These are phyloP conservation scores for Aspergillus ochraceus DNA, from an alignment of 2,329 filamentous ascomycete species.

Conservation along the genomic window DNA sequence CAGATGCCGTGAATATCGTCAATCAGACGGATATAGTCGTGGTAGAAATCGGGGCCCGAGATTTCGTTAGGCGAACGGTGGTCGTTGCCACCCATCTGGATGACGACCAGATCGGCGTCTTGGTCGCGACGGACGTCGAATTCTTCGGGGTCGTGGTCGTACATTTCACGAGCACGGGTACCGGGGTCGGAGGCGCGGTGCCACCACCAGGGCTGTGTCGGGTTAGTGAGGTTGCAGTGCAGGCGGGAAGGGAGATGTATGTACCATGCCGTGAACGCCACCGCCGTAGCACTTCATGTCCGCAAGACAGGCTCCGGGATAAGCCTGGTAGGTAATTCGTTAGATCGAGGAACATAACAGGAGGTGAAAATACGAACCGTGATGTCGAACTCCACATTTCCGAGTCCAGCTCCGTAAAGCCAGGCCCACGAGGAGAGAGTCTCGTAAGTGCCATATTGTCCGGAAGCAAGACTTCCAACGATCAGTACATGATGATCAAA, in stretches of 20 bases:
- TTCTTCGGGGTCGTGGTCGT: slow-evolving; percentile 35
- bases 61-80: slow-evolving; percentile 45
- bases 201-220: slow-evolving; percentile 53
- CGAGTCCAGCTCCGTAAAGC: slow-evolving; percentile 56
- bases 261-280: slow-evolving; percentile 47
- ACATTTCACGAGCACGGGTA: slow-evolving; percentile 46
- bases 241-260: neutral
- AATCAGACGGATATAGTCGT: slow-evolving; percentile 44
- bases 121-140: slow-evolving; percentile 27
- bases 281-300: slow-evolving; percentile 60
- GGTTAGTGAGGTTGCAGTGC: slow-evolving; percentile 3
- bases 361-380: slow-evolving; percentile 33
- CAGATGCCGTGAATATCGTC: slow-evolving; percentile 42
- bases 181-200: slow-evolving; percentile 58
- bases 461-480: slow-evolving; percentile 53
- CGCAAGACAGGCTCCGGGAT: slow-evolving; percentile 58
- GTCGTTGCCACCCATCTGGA: slow-evolving; percentile 51
- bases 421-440: slow-evolving; percentile 58
- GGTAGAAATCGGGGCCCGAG: slow-evolving; percentile 36
- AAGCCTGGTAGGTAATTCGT: slow-evolving; percentile 29
- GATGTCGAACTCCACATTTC: slow-evolving; percentile 59
- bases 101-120: slow-evolving; percentile 44
- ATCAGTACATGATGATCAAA: slow-evolving; percentile 42
- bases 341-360: neutral
- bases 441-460: slow-evolving; percentile 61